A percentile compares a stretch with the other conserved stretches of the same genome.
phyloP scores from a whole-genome alignment of 768 basidiomycete species.

The Agaricus blazei region DNA sequence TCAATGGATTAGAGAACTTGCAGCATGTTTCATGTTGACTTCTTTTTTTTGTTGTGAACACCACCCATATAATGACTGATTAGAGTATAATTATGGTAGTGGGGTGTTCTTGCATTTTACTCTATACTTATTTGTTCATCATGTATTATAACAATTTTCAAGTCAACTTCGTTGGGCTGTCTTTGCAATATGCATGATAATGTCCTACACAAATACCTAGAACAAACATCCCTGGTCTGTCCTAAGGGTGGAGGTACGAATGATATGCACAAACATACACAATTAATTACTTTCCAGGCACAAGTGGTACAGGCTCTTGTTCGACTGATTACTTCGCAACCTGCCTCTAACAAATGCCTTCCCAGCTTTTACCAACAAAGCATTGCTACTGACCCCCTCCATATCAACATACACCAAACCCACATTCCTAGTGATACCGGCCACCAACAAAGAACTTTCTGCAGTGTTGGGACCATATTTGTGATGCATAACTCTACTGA shows the following conservation, averaged over 20 bases:
- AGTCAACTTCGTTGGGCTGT: too few relatives aligned
- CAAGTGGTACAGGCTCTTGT: slow-evolving; percentile 2
- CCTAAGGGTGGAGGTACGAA: too few relatives aligned
- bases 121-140: background rate
- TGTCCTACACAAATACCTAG: background rate
- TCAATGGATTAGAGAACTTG: too few relatives aligned
- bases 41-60: too few relatives aligned
- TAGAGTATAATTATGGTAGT: slow-evolving; percentile 26
- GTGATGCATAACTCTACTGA: slow-evolving; percentile 50
- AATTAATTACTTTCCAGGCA: background rate
- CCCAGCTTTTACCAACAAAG: slow-evolving; percentile 59
- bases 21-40: too few relatives aligned
- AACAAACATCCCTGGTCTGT: too few relatives aligned
- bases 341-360: slow-evolving; percentile 50
- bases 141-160: background rate
- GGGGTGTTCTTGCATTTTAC: background rate
- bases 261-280: too few relatives aligned
- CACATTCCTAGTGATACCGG: slow-evolving; percentile 66
- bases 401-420: slow-evolving; percentile 75
- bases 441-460: slow-evolving; percentile 50
- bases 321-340: slow-evolving; percentile 9
- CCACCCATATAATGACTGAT: too few relatives aligned
- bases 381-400: slow-evolving; percentile 64
- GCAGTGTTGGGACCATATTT: slow-evolving; percentile 63
- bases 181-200: background rate